Percentiles rank a stretch among this genome's conserved stretches.
Evolutionary conservation across 805 yeast species (phyloP).

Genomic region (Ogataea nonfermentans): DNA sequence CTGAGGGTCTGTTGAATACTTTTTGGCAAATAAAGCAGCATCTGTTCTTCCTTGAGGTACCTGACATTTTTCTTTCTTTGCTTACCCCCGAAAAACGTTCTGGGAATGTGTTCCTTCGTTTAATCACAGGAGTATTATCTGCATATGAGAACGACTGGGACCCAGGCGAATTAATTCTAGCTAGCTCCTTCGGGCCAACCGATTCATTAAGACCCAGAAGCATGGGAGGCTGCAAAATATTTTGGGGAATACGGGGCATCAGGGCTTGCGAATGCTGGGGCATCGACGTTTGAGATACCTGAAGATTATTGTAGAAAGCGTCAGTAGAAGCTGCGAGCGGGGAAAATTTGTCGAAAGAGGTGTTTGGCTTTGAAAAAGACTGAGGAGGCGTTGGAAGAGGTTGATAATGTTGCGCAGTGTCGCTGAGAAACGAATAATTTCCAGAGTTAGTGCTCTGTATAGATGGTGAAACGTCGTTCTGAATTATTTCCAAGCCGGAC

Average conservation of each 20-base stretch:
- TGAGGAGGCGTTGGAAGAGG: conserved; percentile 17
- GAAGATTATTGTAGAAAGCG: conserved; percentile 6
- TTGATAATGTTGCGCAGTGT: conserved; percentile 7
- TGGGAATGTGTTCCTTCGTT: conserved; percentile 18
- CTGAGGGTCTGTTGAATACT: conserved; percentile 78
- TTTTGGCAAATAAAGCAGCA: conserved; percentile 60
- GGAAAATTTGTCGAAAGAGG: conserved; percentile 8
- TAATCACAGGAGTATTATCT: neutral
- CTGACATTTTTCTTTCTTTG: conserved; percentile 4
- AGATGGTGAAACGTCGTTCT: neutral
- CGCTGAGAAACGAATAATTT: conserved; percentile 3
- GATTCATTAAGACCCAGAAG: neutral
- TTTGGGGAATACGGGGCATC: neutral
- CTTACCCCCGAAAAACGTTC: conserved; percentile 1
- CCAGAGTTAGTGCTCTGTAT: conserved; percentile 2
- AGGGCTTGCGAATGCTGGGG: conserved; percentile 1
- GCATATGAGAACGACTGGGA: neutral
- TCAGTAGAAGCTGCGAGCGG: conserved; percentile 3
- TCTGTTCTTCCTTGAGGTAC: conserved; percentile 17
- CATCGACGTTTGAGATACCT: no score
- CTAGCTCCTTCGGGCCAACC: conserved; percentile 8
- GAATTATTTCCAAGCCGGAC: neutral
- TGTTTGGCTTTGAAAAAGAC: conserved; percentile 4
- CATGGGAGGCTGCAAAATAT: neutral
- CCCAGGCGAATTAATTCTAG: conserved; percentile 15